These are phyloP conservation scores for Polyrhizophydium stewartii DNA, from an alignment of 371 early-diverging fungal genomes.

Conservation along the genomic window DNA sequence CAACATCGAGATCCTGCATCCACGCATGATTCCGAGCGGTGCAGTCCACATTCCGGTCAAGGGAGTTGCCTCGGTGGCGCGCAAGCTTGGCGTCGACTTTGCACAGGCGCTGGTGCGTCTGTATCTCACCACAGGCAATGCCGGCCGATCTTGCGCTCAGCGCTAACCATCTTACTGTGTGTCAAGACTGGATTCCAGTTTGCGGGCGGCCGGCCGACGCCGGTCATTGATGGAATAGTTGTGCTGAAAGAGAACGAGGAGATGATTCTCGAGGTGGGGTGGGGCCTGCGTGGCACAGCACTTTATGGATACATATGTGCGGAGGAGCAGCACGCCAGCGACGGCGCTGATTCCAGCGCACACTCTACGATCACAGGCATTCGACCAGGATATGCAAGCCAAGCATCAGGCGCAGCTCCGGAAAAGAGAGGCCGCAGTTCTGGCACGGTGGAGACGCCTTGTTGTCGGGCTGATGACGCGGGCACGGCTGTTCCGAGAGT, in stretches of 20 bases:
- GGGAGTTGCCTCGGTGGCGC: conserved; percentile 62
- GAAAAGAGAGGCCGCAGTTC: background rate
- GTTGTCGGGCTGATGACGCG: background rate
- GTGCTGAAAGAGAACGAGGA: conserved; percentile 57
- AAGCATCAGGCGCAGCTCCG: background rate
- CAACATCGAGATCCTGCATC: conserved; percentile 75
- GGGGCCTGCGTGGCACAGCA: too few relatives aligned
- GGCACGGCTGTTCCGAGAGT: background rate
- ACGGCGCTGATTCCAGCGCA: too few relatives aligned
- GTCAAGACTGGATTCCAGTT: conserved; percentile 62
- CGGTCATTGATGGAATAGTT: conserved; percentile 70
- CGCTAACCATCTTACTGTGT: background rate
- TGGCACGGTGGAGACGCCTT: background rate
- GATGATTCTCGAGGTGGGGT: conserved; percentile 56
- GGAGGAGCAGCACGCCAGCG: too few relatives aligned
- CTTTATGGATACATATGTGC: too few relatives aligned
- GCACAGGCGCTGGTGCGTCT: conserved; percentile 68
- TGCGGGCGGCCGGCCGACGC: conserved; percentile 56
- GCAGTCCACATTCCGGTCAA: conserved; percentile 61
- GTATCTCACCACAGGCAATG: background rate
- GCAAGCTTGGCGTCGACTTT: conserved; percentile 70
- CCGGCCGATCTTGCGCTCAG: too few relatives aligned
- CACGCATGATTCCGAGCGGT: conserved; percentile 81
- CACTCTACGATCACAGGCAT: too few relatives aligned
- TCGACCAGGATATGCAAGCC: background rate